phyloP scores from a whole-genome alignment of 1,284 basidiomycete species.

The Boletus semigastroideus region DNA sequence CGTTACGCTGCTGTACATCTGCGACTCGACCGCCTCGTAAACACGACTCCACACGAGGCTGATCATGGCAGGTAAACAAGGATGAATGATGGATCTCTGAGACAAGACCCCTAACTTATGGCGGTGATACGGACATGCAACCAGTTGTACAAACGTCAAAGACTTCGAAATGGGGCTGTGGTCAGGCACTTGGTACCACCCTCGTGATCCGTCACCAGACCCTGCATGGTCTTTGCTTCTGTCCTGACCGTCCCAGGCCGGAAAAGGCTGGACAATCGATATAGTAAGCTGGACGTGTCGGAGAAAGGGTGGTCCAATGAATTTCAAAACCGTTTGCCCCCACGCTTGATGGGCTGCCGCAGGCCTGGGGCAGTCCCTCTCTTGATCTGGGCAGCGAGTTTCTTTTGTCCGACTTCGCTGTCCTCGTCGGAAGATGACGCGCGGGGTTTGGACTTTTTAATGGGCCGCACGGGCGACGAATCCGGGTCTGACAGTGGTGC shows the following conservation, averaged over 20 bases:
- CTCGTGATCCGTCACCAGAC: constrained; percentile 14
- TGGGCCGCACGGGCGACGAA: constrained; percentile 44
- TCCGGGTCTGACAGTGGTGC: constrained; percentile 41
- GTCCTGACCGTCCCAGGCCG: neutral
- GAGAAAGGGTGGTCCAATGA: neutral
- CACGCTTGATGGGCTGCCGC: constrained; percentile 71
- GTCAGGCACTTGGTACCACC: constrained; percentile 9
- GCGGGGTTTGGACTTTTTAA: constrained; percentile 47
- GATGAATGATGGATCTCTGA: neutral
- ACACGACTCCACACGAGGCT: constrained; percentile 7
- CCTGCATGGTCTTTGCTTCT: constrained; percentile 5
- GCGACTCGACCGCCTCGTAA: constrained; percentile 10
- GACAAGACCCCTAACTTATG: neutral
- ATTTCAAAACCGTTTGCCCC: constrained; percentile 65
- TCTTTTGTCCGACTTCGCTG: constrained; percentile 52
- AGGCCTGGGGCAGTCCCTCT: constrained; percentile 45
- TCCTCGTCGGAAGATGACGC: constrained; percentile 49
- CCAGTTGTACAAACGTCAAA: constrained; percentile 8
- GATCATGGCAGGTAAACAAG: neutral
- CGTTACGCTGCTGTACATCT: neutral
- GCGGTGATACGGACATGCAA: neutral
- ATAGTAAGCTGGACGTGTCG: constrained; percentile 3
- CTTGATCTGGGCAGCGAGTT: constrained; percentile 39
- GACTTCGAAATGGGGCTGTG: constrained; percentile 4
- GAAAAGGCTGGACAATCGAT: neutral